Evolutionary conservation across 2,329 filamentous ascomycete species (phyloP).

Genomic region (Aspergillus texensis): DNA sequence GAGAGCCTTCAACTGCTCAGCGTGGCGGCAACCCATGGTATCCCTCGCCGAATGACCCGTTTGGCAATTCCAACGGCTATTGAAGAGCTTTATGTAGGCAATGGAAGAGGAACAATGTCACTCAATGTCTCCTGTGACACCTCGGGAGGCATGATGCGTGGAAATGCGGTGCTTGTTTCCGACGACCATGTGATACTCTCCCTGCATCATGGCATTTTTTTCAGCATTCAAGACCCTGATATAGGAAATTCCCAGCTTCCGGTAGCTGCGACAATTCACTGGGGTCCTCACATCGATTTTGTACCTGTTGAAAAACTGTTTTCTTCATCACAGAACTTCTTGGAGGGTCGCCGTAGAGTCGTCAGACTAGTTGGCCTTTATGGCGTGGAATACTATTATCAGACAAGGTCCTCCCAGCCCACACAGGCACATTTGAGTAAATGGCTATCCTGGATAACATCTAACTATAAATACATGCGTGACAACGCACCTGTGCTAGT

Average conservation of each 20-base stretch:
- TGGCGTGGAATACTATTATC: conserved; percentile 10
- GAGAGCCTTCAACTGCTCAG: conserved; percentile 25
- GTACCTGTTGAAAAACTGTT: conserved; percentile 3
- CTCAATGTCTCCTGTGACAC: conserved; percentile 11
- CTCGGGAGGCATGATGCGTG: conserved; percentile 9
- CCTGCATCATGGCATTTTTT: conserved; percentile 9
- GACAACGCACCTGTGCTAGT: not conserved
- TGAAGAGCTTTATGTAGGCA: conserved; percentile 22
- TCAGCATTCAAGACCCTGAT: conserved; percentile 14
- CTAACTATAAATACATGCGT: conserved; percentile 3
- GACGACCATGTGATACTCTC: not conserved
- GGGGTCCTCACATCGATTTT: conserved; percentile 14
- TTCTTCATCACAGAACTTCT: not conserved
- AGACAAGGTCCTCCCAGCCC: not conserved
- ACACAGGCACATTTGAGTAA: conserved; percentile 10
- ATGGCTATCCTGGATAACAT: conserved; percentile 10
- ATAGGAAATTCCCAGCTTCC: not conserved
- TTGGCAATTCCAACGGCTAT: conserved; percentile 27
- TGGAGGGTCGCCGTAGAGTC: not conserved
- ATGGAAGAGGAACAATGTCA: conserved; percentile 4
- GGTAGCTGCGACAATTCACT: conserved; percentile 1
- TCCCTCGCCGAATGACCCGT: conserved; percentile 12
- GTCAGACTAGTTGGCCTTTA: not conserved
- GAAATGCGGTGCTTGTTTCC: conserved; percentile 7
- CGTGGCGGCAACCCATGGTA: conserved; percentile 24